Evolutionary conservation across 1,139 yeast species (phyloP), one percentile per base, ranked within the genome.

Genomic region (Lipomyces yarrowii): DNA sequence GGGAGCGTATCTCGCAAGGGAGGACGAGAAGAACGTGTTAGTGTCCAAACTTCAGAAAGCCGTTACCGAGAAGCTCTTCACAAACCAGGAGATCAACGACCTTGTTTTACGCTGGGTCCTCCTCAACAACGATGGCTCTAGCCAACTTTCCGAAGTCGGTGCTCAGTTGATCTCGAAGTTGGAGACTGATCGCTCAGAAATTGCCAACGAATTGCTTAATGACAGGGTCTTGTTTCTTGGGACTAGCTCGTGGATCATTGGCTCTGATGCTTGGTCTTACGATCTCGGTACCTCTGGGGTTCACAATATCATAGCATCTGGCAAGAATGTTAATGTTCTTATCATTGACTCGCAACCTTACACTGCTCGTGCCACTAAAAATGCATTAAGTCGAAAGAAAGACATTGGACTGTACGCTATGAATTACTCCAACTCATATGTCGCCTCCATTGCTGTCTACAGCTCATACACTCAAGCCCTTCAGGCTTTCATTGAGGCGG

Each of bases 211-310:
- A 13, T 79, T 89, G 13, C 80, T 89, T 59, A 77, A 79, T 1
- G 78, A 80, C 57, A 79, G 83, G 68, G 79, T 81, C 3, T 82
- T 80, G 70, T 83, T 88, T 70, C 77, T 76, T 56, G 74, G 81
- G 56, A 80, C 81, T 63, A 82, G 89, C 33, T 83, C 86, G 68
- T 93, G 99, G 99, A 81, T 93, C 70, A 82, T 94, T 69, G 98
- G 98, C 32, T 91, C 98, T 8, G 98, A 93, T 78, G 87, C 96
- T 46, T 93, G 99, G 98, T 85, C 97, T 26, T 92, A 89, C 76
- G 67, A 64, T 42, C 59, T 64, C 32, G 67, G 67, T 26, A 23
- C 63, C 23, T 64, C 67, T 10, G 67, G 98, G 77, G 90, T 93
- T 63, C 98, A 94, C 77, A 89, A 88, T 74, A 88, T 91, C 18